Conservation (phyloP, 164 flowering plant genomes). For the Annona cherimola region DNA sequence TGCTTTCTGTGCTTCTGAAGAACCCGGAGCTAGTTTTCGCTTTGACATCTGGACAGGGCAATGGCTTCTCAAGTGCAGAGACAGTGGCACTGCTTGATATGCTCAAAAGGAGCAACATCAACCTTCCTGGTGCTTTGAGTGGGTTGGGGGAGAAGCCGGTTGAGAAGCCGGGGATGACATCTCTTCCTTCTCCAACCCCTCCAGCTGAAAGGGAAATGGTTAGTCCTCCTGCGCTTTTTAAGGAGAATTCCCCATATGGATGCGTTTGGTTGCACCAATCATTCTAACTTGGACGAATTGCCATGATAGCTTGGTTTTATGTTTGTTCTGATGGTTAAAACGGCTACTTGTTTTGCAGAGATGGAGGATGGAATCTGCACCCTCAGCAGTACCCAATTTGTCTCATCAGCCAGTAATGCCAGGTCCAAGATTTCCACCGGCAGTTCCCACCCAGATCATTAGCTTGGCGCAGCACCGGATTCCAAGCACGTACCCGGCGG, state of each 20-base stretch:
- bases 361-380: conserved; percentile 41
- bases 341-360: conserved; percentile 34
- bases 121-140: conserved; percentile 23
- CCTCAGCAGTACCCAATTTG: background rate
- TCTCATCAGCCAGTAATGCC: conserved; percentile 30
- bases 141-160: conserved; percentile 20
- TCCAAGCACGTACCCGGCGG: conserved; percentile 4
- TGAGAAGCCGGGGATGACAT: conserved; percentile 24
- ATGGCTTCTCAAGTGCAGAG: conserved; percentile 49
- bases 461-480: conserved; percentile 16
- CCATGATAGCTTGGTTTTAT: background rate
- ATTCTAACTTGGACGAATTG: background rate
- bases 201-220: conserved; percentile 70
- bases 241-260: background rate
- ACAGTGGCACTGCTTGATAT: conserved; percentile 75
- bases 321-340: background rate
- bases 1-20: conserved; percentile 80
- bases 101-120: conserved; percentile 54
- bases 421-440: conserved; percentile 6
- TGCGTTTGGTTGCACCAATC: background rate
- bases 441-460: background rate
- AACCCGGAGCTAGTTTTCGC: conserved; percentile 90
- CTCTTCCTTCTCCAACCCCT: conserved; percentile 93
- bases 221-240: conserved; percentile 28
- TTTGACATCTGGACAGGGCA: conserved; percentile 76